Base-by-base conservation (phyloP, 2,329 filamentous ascomycete genomes). In the Rutstroemia sp. region DNA sequence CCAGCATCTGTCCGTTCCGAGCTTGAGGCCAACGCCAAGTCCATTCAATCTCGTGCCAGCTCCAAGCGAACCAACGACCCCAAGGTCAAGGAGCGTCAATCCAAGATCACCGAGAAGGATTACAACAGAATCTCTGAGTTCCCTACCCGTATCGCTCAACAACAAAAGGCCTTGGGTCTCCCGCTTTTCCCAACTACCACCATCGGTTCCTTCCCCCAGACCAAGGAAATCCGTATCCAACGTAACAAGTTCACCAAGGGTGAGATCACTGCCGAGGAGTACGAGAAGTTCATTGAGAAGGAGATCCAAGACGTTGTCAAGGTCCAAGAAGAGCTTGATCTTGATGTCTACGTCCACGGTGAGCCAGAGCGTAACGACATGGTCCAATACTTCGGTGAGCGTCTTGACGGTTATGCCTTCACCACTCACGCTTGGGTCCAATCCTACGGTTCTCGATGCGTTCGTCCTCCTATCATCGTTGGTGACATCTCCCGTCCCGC, bases 291-390 rank as follows among this genome's bases (percentile, higher is more conserved):
- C 83, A 99, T 99, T 68, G 89, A 97, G 83, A 88, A 95, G 82
- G 94, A 99, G 84, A 99, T 99, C 69, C 81, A 90, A 70, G 87
- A 95, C 62, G 90, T 92, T 72, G 83, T 99, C 77, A 89, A 91
- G 81, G 89, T 97, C 75, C 94, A 99, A 80, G 91, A 97, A 70
- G 94, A 97, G 80, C 92, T 99, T 70, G 91, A 84, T 75, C 87
- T 99, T 55, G 94, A 99, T 68, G 94, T 99, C 74, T 89, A 88
- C 73, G 94, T 99, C 64, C 94, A 99, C 81, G 94, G 94, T 73
- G 94, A 99, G 83, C 94, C 94, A 59, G 94, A 99, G 85, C 91
- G 94, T 75, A 99, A 99, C 80, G 94, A 99, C 86, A 99, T 99
- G 94, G 94, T 99, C 54, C 94, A 99, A 78, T 99, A 96, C 86